Evolutionary conservation across 2,329 filamentous ascomycete genomes (phyloP).

Genomic region (Ilyonectria destructans): DNA sequence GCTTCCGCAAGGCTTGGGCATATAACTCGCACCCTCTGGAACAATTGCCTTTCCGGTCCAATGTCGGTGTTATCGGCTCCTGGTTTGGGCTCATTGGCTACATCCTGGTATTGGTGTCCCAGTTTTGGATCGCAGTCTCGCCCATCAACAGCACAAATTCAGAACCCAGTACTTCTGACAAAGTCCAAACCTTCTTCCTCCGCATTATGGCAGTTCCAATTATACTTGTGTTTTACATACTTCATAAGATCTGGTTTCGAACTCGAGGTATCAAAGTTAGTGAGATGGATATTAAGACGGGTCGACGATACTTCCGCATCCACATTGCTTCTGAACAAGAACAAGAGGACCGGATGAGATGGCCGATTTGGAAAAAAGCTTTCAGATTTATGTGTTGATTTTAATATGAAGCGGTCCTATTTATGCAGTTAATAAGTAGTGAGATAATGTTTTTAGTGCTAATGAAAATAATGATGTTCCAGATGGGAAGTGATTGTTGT

Average conservation of each 20-base stretch:
- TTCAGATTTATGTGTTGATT: conserved; percentile 80
- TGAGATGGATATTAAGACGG: conserved; percentile 91
- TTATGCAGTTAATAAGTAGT: too few relatives aligned
- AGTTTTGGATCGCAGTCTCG: conserved; percentile 90
- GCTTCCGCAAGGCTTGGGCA: conserved; percentile 86
- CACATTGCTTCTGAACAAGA: conserved; percentile 85
- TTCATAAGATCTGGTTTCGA: conserved; percentile 82
- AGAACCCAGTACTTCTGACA: conserved; percentile 58
- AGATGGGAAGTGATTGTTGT: too few relatives aligned
- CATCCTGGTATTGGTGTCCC: conserved; percentile 81
- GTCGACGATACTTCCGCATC: conserved; percentile 87
- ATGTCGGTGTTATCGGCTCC: conserved; percentile 84
- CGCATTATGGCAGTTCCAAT: conserved; percentile 80
- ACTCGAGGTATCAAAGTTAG: conserved; percentile 78
- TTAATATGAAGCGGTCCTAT: too few relatives aligned
- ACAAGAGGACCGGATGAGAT: conserved; percentile 77
- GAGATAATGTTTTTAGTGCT: too few relatives aligned
- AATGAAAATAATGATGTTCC: too few relatives aligned
- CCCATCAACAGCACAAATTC: conserved; percentile 72
- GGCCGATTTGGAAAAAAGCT: conserved; percentile 83
- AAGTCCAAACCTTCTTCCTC: conserved; percentile 80
- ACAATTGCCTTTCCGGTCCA: conserved; percentile 86
- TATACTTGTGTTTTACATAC: conserved; percentile 78
- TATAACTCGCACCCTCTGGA: conserved; percentile 76
- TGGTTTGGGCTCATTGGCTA: conserved; percentile 88